Percentiles rank a stretch among this genome's conserved stretches.
Conservation (phyloP, 257 asterid genomes). For the Solanum sparsipilum region DNA sequence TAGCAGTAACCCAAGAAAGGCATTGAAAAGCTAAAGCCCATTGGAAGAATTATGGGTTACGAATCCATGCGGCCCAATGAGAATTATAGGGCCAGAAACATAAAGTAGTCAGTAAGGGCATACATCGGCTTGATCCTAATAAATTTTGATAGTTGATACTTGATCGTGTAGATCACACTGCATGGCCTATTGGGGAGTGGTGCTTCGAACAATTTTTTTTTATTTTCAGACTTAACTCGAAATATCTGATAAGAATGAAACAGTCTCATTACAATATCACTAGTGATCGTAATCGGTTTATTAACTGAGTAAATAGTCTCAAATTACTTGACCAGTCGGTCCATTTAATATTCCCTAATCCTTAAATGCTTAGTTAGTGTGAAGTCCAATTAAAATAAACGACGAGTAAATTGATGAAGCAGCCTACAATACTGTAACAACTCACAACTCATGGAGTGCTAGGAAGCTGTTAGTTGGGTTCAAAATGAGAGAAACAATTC, state of each 20-base stretch:
- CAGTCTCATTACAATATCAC: accelerated
- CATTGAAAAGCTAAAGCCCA: not conserved
- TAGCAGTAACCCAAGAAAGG: not conserved
- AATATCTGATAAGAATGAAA: too few relatives aligned
- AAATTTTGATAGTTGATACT: not conserved
- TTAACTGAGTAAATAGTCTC: not conserved
- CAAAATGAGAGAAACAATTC: not conserved
- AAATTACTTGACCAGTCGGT: not conserved
- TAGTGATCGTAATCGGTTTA: not conserved
- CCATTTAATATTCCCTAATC: not conserved
- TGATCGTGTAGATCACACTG: not conserved
- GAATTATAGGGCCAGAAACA: not conserved
- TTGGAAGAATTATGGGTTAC: not conserved
- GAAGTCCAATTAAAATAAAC: not conserved
- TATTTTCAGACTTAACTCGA: too few relatives aligned
- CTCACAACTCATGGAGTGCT: not conserved
- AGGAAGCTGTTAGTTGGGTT: not conserved
- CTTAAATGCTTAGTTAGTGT: not conserved
- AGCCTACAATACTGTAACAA: not conserved
- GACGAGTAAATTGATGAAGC: not conserved
- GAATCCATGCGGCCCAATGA: not conserved
- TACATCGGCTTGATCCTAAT: not conserved
- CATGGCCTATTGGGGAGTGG: not conserved
- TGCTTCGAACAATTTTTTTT: too few relatives aligned
- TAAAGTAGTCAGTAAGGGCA: not conserved